These are phyloP conservation scores for Apostasia ramifera DNA, from an alignment of 106 monocot species.

Conservation along the genomic window DNA sequence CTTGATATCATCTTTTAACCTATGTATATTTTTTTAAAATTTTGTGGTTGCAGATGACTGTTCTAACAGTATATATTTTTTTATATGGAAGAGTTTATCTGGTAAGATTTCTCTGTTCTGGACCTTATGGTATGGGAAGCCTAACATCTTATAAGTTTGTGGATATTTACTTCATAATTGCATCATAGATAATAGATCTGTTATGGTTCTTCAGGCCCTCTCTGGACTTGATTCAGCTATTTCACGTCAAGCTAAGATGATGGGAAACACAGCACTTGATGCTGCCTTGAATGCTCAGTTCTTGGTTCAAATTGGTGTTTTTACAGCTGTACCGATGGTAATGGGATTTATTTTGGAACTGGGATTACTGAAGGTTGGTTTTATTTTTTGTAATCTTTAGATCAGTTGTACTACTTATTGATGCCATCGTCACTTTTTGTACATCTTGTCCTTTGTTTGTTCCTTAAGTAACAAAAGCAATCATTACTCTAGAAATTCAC, in stretches of 20 bases:
- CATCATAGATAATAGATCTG: too few relatives aligned
- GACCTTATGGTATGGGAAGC: too few relatives aligned
- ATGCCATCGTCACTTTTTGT: too few relatives aligned
- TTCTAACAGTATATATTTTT: conserved; percentile 87
- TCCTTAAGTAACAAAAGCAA: too few relatives aligned
- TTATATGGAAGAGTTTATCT: conserved; percentile 92
- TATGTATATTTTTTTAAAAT: neutral
- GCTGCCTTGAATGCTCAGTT: conserved; percentile 97
- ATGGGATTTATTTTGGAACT: conserved; percentile 90
- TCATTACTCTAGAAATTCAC: too few relatives aligned
- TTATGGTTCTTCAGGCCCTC: conserved; percentile 41
- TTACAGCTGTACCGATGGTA: conserved; percentile 96
- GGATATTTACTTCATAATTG: too few relatives aligned
- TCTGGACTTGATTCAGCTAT: conserved; percentile 83
- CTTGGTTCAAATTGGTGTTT: conserved; percentile 92
- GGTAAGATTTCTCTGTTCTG: conserved; percentile 27
- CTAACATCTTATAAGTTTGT: too few relatives aligned
- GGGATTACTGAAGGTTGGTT: conserved; percentile 67
- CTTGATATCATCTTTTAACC: neutral
- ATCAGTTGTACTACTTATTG: neutral
- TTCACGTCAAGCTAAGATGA: conserved; percentile 35
- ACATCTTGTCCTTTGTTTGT: too few relatives aligned
- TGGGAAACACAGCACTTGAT: conserved; percentile 77
- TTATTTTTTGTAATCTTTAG: neutral
- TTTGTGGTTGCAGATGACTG: conserved; percentile 76